Base-by-base conservation (phyloP, 306 rosid species). In the Ziziphus jujuba region DNA sequence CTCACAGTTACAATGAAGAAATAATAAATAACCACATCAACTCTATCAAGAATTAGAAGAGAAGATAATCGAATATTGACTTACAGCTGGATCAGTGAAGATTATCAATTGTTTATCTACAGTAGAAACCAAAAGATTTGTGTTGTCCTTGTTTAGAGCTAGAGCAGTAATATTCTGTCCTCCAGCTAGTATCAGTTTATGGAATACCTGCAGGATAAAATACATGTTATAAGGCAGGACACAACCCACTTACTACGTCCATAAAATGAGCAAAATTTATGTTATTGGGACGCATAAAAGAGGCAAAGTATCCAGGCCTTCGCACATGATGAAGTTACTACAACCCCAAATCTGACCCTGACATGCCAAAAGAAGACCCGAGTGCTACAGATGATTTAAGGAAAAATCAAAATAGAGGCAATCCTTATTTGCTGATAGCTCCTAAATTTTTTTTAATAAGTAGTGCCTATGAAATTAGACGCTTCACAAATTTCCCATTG, bases 91-190 rank as follows among this genome's bases (percentile, higher is more conserved):
- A 67, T 90, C 97, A 6, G 99, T 90, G 84, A 90, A 90, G 80
- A 93, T 71, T 73, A 93, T 77, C 84, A 93, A 80, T 69, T 79
- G 83, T 79, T 85, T 88, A 75, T 93, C 99, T 45, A 66, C 82
- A 55, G 99, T 93, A 38, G 99, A 90, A 68, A 90, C 97, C 85
- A 93, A 79, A 44, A 93, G 89, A 84, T 90, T 93, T 56, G 99
- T 90, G 67, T 83, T 84, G 59, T 93, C 97, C 69, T 75, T 69
- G 79, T 90, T 93, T 75, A 90, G 81, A 71, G 97, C 99, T 52
- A 93, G 81, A 65, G 99, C 80, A 28, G 95, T 90, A 73, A 93
- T 88, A 76, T 93, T 95, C 82, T 84, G 96, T 63, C 99, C 96
- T 58, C 77, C 85, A 58, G 66, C 77, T 77, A 93, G 76, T 75